Conservation (phyloP, 345 rosid genomes). For the Raphanus sativus region DNA sequence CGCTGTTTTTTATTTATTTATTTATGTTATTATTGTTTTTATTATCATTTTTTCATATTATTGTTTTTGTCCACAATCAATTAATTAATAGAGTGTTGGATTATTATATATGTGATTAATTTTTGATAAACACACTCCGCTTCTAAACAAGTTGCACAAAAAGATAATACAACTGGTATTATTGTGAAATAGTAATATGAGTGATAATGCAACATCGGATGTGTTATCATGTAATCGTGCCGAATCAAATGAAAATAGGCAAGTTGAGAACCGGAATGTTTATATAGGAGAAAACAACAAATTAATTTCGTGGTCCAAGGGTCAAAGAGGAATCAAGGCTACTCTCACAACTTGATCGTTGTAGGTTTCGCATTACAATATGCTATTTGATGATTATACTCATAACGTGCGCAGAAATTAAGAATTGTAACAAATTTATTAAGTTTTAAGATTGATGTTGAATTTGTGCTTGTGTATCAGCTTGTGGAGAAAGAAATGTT, state of each 20-base stretch:
- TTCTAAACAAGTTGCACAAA: background rate
- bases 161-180: background rate
- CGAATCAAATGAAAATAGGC: background rate
- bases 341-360: background rate
- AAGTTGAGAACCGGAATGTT: constrained; percentile 1
- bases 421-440: background rate
- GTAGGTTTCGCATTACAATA: background rate
- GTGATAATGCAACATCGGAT: constrained; percentile 15
- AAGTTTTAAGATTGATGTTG: background rate
- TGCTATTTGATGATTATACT: background rate
- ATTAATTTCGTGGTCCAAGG: background rate
- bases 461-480: background rate
- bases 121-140: background rate
- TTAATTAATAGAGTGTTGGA: background rate
- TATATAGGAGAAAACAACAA: background rate
- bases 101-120: background rate
- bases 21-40: background rate
- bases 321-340: background rate
- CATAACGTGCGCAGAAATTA: background rate
- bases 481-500: background rate
- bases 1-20: background rate
- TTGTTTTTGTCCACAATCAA: background rate
- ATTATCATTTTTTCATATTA: background rate
- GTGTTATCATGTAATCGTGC: constrained; percentile 12
- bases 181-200: background rate